phyloP scores from a whole-genome alignment of 257 asterid genomes.

The Solanum clarkiae region DNA sequence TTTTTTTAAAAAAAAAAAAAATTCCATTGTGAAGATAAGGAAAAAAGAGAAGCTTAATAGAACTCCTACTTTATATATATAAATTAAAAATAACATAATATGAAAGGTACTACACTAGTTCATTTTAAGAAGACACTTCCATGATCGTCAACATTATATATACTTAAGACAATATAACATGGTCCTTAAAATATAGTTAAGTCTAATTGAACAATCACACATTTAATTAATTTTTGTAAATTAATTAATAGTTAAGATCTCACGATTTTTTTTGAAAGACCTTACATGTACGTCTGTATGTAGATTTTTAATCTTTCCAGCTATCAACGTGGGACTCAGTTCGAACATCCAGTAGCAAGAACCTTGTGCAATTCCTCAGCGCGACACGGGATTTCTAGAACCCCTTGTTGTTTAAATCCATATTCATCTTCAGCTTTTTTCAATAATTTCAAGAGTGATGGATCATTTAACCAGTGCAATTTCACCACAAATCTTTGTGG shows the following conservation, averaged over 20 bases:
- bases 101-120: neutral
- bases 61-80: neutral
- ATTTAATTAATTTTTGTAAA: neutral
- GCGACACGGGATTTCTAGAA: conserved; percentile 17
- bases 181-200: neutral
- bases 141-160: neutral
- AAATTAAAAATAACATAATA: neutral
- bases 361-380: conserved; percentile 15
- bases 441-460: conserved; percentile 15
- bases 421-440: conserved; percentile 25
- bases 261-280: neutral
- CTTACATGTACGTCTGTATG: neutral
- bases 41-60: neutral
- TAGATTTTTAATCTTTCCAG: neutral
- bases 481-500: conserved; percentile 19
- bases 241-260: neutral
- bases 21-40: too few relatives aligned
- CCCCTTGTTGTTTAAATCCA: conserved; percentile 18
- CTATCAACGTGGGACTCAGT: neutral
- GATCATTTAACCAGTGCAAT: conserved; percentile 8
- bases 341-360: neutral
- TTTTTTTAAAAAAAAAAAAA: too few relatives aligned
- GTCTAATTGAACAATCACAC: neutral
- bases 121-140: neutral
- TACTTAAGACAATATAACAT: neutral